phyloP scores from a whole-genome alignment of 2,329 filamentous ascomycete genomes.

The Colletotrichum nymphaeae region DNA sequence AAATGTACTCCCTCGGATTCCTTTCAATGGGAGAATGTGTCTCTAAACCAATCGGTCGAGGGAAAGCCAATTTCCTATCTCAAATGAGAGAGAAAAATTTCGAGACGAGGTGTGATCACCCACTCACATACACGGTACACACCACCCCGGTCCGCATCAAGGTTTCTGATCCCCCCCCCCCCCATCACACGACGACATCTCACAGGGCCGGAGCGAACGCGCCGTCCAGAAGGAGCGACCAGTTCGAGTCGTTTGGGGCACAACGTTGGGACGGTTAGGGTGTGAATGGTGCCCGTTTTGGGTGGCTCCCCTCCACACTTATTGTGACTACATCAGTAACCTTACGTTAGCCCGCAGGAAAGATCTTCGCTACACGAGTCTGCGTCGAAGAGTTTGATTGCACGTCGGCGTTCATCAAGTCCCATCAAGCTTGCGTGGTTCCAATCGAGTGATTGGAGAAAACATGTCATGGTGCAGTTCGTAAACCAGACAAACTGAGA shows the following conservation, averaged over 20 bases:
- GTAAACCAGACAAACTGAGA: not conserved
- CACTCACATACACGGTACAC: not conserved
- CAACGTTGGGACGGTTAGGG: not conserved
- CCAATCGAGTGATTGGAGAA: slow-evolving; percentile 11
- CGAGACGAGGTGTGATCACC: not conserved
- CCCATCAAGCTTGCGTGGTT: not conserved
- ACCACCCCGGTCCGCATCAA: not conserved
- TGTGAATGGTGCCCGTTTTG: slow-evolving; percentile 8
- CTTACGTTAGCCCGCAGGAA: slow-evolving; percentile 26
- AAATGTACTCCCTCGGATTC: not conserved
- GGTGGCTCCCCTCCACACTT: slow-evolving; percentile 1
- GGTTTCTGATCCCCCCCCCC: not conserved
- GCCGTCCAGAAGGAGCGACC: slow-evolving; percentile 14
- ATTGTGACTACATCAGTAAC: not conserved
- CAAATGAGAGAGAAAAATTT: not conserved
- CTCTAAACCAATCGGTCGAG: not conserved
- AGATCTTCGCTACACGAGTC: not conserved
- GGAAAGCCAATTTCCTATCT: not conserved
- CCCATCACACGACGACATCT: not conserved
- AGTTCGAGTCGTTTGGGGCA: not conserved
- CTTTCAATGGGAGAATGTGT: not conserved
- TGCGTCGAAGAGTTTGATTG: slow-evolving; percentile 13
- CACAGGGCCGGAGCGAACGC: not conserved
- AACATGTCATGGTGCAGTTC: slow-evolving; percentile 30
- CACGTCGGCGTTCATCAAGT: not conserved